phyloP scores from a whole-genome alignment of 176 grass and related monocot species.

The Paspalum notatum region DNA sequence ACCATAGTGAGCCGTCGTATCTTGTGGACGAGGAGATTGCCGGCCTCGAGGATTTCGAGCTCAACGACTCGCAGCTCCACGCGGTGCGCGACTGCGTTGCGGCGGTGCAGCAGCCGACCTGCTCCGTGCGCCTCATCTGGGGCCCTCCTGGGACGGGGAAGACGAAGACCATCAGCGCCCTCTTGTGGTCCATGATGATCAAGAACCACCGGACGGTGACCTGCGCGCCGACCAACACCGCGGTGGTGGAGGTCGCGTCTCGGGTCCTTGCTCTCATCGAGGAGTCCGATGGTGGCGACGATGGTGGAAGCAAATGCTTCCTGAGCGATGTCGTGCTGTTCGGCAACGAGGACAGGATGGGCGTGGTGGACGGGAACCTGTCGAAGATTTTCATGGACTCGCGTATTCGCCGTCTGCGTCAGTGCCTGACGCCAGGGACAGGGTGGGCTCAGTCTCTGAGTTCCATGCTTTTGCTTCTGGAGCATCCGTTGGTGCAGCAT shows the following conservation, averaged over 20 bases:
- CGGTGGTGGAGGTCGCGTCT: conserved; percentile 58
- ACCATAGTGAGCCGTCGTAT: background rate
- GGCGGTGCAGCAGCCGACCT: background rate
- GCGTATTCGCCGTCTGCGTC: conserved; percentile 34
- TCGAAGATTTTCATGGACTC: conserved; percentile 52
- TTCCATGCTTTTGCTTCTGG: conserved; percentile 51
- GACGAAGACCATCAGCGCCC: conserved; percentile 71
- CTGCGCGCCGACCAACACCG: conserved; percentile 85
- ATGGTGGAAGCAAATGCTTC: background rate
- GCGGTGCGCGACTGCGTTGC: conserved; percentile 56
- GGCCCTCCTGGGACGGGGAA: conserved; percentile 80
- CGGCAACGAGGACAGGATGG: conserved; percentile 65
- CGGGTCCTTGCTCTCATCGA: conserved; percentile 45
- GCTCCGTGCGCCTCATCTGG: conserved; percentile 62
- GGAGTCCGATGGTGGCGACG: background rate
- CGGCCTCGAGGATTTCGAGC: background rate
- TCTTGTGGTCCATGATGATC: conserved; percentile 55
- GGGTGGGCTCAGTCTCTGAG: conserved; percentile 49
- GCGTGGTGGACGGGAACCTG: conserved; percentile 29
- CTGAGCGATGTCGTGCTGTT: conserved; percentile 65
- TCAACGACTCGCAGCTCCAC: conserved; percentile 55
- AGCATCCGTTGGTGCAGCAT: conserved; percentile 52
- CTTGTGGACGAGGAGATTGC: background rate
- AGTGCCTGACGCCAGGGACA: conserved; percentile 42
- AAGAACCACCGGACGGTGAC: conserved; percentile 56